Evolutionary conservation across 257 asterid species (phyloP).

Genomic region (Salvia hispanica): DNA sequence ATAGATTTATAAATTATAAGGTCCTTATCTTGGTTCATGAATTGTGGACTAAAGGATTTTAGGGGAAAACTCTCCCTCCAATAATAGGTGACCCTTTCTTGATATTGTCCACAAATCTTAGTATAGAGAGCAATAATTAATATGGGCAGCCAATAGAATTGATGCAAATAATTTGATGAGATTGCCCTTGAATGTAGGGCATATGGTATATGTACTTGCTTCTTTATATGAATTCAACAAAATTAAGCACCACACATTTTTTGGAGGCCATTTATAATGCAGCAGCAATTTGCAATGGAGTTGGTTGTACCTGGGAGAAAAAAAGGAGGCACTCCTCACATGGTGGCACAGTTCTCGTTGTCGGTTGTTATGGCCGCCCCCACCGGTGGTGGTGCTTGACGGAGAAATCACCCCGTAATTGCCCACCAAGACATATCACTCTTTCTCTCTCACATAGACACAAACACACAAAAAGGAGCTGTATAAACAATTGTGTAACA

Average conservation of each 20-base stretch:
- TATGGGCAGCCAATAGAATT: conserved; percentile 16
- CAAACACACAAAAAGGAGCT: not conserved
- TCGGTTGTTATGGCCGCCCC: conserved; percentile 19
- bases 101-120: conserved; percentile 36
- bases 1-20: too few species aligned
- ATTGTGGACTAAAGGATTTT: too few species aligned
- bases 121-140: not conserved
- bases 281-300: conserved; percentile 14
- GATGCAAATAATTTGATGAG: conserved; percentile 32
- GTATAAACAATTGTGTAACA: not conserved
- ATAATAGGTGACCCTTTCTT: conserved; percentile 8
- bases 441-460: not conserved
- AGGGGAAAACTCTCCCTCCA: too few species aligned
- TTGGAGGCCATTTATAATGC: conserved; percentile 22
- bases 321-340: not conserved
- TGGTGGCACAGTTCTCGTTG: conserved; percentile 16
- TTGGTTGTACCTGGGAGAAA: conserved; percentile 4
- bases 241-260: conserved; percentile 28
- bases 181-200: conserved; percentile 30
- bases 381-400: conserved; percentile 5
- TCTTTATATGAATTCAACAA: conserved; percentile 17
- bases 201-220: not conserved
- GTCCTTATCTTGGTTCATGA: too few species aligned
- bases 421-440: too few species aligned
- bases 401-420: not conserved